These are phyloP conservation scores for Kondoa subrosea DNA, from an alignment of 768 basidiomycete species.

Conservation along the genomic window DNA sequence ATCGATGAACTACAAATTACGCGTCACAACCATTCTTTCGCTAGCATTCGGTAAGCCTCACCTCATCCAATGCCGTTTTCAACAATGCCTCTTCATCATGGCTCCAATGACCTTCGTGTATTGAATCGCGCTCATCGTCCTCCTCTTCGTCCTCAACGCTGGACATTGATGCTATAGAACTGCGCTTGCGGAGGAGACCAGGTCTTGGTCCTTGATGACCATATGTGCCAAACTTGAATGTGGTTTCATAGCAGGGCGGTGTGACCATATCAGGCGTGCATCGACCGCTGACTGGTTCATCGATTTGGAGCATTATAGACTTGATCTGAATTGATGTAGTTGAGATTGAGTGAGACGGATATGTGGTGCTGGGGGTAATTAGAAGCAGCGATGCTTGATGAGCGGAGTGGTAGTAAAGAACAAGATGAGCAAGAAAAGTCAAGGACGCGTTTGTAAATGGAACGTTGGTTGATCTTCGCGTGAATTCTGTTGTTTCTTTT, in stretches of 20 bases:
- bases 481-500: too few relatives aligned
- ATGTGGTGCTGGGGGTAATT: too few relatives aligned
- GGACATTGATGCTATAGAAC: neutral
- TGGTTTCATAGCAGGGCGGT: neutral
- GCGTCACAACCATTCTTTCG: neutral
- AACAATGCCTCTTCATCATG: neutral
- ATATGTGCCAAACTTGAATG: neutral
- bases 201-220: too few relatives aligned
- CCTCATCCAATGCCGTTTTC: neutral
- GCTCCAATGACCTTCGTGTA: neutral
- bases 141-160: neutral
- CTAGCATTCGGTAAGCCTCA: neutral
- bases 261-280: neutral
- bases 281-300: too few relatives aligned
- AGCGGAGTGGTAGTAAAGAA: too few relatives aligned
- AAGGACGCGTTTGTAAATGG: too few relatives aligned
- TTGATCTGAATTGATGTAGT: too few relatives aligned
- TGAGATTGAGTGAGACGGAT: too few relatives aligned
- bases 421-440: too few relatives aligned
- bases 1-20: neutral
- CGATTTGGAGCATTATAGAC: too few relatives aligned
- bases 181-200: neutral
- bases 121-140: neutral
- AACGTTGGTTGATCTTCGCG: too few relatives aligned
- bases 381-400: too few relatives aligned